Evolutionary conservation across 352 stramenopile genomes (phyloP), one percentile per base, ranked within the genome.

Genomic region (Pythium sp.): DNA sequence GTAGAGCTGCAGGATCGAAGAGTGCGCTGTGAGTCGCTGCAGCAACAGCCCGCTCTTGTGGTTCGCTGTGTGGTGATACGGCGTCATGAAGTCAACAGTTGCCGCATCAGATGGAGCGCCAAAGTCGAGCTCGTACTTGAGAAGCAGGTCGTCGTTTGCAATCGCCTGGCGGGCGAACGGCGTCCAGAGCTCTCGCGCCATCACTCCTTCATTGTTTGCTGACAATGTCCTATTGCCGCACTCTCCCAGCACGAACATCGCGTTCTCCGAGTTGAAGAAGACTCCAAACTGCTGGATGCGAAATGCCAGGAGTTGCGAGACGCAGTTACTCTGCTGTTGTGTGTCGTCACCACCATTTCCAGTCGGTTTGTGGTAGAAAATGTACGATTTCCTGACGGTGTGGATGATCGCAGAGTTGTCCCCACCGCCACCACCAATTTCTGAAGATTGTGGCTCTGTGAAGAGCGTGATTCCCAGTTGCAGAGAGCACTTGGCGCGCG

Each of bases 381-480:
- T 24, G 32, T 84, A 89, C 22, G 43, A 61, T 62, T 87, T 87
- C 1, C 59, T 76, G 5, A 82, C 63, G 8, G 74, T 60, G 22
- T 68, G 68, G 18, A 73, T 20, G 18, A 51, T 8, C 22, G 24
- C 11, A 9, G 24, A 11, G 26, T 22, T 36, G 20, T 61, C n/a
- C 6, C 15, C 24, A 12, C 24, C 22, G 28, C n/a, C 5, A 6
- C 22, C 46, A 18, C 1, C 36, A 12, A 22, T 30, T 49, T 5
- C 32, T 43, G 32, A 30, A 12, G 32, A 22, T 38, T 28, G 6
- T 20, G 49, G 24, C 24, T 34, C 30, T 28, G 3, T 20, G 36
- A 56, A 38, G 1, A 18, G 3, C 15, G 43, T 63, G 34, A 51
- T 54, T 18, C 18, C 20, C n/a, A 70, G 22, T 15, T 68, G 61